Evolutionary conservation across 208 protist genomes (phyloP), one percentile per base, ranked within the genome.

Genomic region (Trypanosoma vivax): DNA sequence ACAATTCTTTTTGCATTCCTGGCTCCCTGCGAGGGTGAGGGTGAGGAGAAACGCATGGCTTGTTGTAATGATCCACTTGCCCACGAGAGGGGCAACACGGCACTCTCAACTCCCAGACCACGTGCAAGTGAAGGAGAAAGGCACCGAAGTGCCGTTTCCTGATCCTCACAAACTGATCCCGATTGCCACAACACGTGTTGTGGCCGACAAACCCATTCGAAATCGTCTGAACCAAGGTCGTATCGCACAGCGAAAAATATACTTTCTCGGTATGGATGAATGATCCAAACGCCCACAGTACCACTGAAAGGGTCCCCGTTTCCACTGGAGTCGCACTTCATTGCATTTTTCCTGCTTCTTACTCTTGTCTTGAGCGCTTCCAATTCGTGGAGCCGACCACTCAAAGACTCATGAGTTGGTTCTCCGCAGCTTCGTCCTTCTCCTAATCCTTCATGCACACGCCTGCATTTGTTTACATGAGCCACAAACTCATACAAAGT

Each of bases 201-300:
- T 11, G 58, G 58, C 0, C 21, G n/a, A 25, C 41, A 56, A 6
- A 56, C 35, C 58, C 58, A 65, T 23, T 55, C 49, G 14, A 29
- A 49, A 34, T 56, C 11, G 19, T 65, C 58, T 7, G 21, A n/a
- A 3, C 37, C 49, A 1, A 19, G 16, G 4, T 28, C 33, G 18
- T 57, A 65, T 3, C 41, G 58, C 23, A 65, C 4, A 2, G 49
- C 49, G 49, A 65, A 65, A 24, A 65, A 65, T 23, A 56, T 24
- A 48, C 49, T 65, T n/a, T 65, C 58, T 29, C 39, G 18, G 18
- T 24, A 51, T n/a, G 58, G 58, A 25, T 50, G 39, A 56, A 65
- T 42, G 18, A 65, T 50, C 58, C 58, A 65, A 9, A 65, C 58
- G 25, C 58, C 58, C 0, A 65, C 58, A 7, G 23, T 18, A 31